phyloP scores from a whole-genome alignment of 768 basidiomycete genomes.

The Boletus eberwhitei region DNA sequence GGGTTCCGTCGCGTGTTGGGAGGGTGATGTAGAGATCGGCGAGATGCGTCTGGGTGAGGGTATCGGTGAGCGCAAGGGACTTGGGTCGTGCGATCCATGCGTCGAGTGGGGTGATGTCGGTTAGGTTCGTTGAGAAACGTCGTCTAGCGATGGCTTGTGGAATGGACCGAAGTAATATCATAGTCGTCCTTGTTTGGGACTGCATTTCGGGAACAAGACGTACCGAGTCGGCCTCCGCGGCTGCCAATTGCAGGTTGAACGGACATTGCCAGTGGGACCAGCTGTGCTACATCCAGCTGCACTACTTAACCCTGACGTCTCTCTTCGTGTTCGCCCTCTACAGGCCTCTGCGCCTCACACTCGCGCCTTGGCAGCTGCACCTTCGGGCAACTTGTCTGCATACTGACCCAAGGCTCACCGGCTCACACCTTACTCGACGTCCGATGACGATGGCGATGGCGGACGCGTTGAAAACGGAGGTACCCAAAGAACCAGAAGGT shows the following conservation, averaged over 20 bases:
- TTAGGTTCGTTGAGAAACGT: slow-evolving; percentile 12
- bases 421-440: background rate
- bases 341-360: slow-evolving; percentile 30
- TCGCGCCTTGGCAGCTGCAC: background rate
- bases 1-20: slow-evolving; percentile 66
- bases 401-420: background rate
- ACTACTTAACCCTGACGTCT: slow-evolving; percentile 18
- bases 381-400: slow-evolving; percentile 3
- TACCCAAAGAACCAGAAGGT: background rate
- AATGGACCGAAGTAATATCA: background rate
- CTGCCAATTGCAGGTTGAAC: no score
- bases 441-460: slow-evolving; percentile 6
- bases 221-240: no score
- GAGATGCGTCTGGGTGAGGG: slow-evolving; percentile 53
- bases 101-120: slow-evolving; percentile 36
- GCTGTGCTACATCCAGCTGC: no score
- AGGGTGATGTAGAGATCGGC: slow-evolving; percentile 65
- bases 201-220: no score
- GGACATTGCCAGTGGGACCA: no score
- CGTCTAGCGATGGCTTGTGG: background rate
- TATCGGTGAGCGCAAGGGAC: slow-evolving; percentile 44
- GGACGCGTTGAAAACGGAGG: background rate
- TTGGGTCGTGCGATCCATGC: slow-evolving; percentile 53
- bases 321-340: slow-evolving; percentile 8
- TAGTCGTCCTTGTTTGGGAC: background rate